Base-by-base conservation (phyloP, 2,329 filamentous ascomycete species). In the Colletotrichum sp. region DNA sequence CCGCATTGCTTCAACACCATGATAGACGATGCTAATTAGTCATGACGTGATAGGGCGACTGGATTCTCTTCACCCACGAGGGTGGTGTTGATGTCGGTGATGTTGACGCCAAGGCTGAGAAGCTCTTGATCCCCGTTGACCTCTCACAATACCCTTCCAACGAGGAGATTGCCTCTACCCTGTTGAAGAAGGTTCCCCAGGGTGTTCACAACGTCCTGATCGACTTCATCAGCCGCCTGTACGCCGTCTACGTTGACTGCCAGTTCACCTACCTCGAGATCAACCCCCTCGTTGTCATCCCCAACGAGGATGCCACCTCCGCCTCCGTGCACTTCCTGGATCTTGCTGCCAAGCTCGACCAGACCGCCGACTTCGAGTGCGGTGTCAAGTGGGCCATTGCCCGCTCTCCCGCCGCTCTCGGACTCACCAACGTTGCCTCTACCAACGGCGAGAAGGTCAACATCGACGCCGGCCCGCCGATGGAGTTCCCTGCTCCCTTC, bases 261-360 rank as follows among this genome's bases (percentile, higher is more conserved):
- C 97, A 99, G 88, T 99, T 99, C 92, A 98, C 97, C 84, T 99
- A 99, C 90, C 95, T 99, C 81, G 97, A 99, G 89, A 99, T 99
- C 91, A 99, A 99, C 93, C 97, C 97, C 81, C 90, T 99, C 79
- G 97, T 99, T 77, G 97, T 98, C 85, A 96, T 99, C 82, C 97
- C 97, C 86, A 98, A 98, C 87, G 94, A 92, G 80, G 93, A 96
- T 82, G 94, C 92, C 84, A 98, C 96, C 80, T 98, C 96, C 75
- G 97, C 97, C 74, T 94, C 96, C 56, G 97, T 99, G 70, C 92
- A 98, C 92, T 99, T 99, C 93, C 93, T 99, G 81, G 97, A 99
- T 89, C 91, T 99, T 85, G 97, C 97, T 82, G 97, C 97, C 85
- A 99, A 99, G 93, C 91, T 99, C 78, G 97, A 99, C 86, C 97